Evolutionary conservation across 768 basidiomycete genomes (phyloP).

Genomic region (Rhodosporidiobolus odoratus): DNA sequence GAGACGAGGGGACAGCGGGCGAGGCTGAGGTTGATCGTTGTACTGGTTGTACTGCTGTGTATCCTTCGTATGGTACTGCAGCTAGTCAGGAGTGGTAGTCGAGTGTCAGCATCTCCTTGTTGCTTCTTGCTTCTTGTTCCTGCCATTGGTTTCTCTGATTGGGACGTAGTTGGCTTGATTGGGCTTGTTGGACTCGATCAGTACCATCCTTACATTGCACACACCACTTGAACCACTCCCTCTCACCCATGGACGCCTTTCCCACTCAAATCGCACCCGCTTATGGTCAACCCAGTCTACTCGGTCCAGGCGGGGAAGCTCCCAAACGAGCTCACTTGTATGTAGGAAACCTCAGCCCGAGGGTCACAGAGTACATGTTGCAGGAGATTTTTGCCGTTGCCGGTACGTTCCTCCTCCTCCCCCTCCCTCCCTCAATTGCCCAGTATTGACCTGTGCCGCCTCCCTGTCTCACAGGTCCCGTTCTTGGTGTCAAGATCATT

Average conservation of each 20-base stretch:
- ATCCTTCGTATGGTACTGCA: no score
- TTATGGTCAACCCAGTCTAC: constrained; percentile 10
- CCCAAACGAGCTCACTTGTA: constrained; percentile 79
- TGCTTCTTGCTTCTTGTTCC: not conserved
- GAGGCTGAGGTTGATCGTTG: not conserved
- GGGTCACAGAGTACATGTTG: constrained; percentile 98
- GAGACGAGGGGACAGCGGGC: not conserved
- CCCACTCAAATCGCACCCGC: constrained; percentile 11
- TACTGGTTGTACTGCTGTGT: no score
- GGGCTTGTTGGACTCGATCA: no score
- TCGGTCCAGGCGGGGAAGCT: constrained; percentile 19
- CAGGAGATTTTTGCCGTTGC: constrained; percentile 60
- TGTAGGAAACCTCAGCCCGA: constrained; percentile 93
- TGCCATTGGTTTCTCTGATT: no score
- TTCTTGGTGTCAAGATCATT: constrained; percentile 99
- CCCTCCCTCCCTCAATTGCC: not conserved
- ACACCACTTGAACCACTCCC: no score
- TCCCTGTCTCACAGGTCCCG: constrained; percentile 57
- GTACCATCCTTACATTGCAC: no score
- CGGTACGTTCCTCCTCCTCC: constrained; percentile 4
- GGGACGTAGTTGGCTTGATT: not conserved
- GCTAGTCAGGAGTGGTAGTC: not conserved
- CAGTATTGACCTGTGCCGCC: not conserved
- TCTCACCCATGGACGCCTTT: constrained; percentile 28
- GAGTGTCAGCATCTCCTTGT: not conserved